Percentiles rank a stretch among this genome's conserved stretches.
Conservation (phyloP, 139 green algal genomes). For the Chlamydomonas sphaeroides region DNA sequence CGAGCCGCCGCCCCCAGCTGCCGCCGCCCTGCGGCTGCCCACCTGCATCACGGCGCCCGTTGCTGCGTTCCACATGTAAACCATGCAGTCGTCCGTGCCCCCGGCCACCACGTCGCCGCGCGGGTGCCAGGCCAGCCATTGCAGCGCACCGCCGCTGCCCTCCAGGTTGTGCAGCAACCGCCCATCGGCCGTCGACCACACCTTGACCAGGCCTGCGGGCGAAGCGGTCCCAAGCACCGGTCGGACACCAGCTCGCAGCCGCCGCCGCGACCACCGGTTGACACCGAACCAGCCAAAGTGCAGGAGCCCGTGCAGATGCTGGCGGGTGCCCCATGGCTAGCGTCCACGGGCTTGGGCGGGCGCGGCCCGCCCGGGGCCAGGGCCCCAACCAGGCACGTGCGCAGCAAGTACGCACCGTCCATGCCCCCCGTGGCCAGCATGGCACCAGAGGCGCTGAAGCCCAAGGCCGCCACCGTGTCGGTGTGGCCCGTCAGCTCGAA, state of each 20-base stretch:
- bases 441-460: conserved; percentile 79
- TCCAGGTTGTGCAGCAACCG: conserved; percentile 74
- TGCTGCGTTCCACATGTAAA: conserved; percentile 96
- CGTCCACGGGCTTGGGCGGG: no score
- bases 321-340: no score
- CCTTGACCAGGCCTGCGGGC: conserved; percentile 63
- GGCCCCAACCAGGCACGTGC: no score
- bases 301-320: no score
- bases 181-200: conserved; percentile 76
- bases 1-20: background rate
- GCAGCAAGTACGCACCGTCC: conserved; percentile 70
- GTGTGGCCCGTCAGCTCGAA: conserved; percentile 81
- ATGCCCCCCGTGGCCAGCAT: conserved; percentile 88
- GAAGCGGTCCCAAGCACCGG: no score
- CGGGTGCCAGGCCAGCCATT: conserved; percentile 96
- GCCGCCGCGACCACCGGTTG: no score
- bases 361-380: no score
- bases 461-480: conserved; percentile 84
- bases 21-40: background rate
- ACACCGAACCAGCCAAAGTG: no score
- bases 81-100: conserved; percentile 91
- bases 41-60: conserved; percentile 90
- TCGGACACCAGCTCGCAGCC: no score
- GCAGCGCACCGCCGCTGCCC: conserved; percentile 80
- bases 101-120: conserved; percentile 89